Base-by-base conservation (phyloP, 495 filamentous ascomycete genomes). In the Aspergillus campestris region DNA sequence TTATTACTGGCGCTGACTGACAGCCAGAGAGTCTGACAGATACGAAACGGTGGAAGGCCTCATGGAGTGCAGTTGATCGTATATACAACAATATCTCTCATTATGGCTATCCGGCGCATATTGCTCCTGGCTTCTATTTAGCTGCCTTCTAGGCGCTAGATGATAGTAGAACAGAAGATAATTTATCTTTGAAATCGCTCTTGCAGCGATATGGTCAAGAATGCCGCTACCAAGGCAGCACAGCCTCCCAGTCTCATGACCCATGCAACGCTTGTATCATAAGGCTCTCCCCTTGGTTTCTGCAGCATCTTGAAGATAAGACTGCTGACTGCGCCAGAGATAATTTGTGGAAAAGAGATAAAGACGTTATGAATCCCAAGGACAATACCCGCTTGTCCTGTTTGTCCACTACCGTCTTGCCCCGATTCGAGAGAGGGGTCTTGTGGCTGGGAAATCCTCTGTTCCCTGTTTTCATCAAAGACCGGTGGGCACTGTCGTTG, bases 311-410 rank as follows among this genome's bases (percentile, higher is more conserved):
- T 76, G 68, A 95, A 95, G 45, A 95, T 84, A 38, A 81, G 71
- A 57, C 81, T 86, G 48, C 82, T 84, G 7, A 79, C 77, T n/a
- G 94, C 61, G 35, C 87, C 92, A 8, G 87, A 86, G 27, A 95
- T 74, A 40, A 94, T 85, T 60, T 95, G 88, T 8, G 88, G 88
- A 18, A 87, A 78, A 1, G 86, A 83, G 48, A 95, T 81, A 27
- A 87, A 81, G 64, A 95, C 87, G 61, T 95, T 95, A 66, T 95
- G 88, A 18, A 95, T 81, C 3, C 88, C 88, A 2, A 95, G 72
- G 31, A 94, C 80, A 15, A 94, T 83, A 12, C 88, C 88, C 1
- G 88, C 87, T 64, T 94, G 87, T 53, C 53, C 10, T 49, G 49
- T 18, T 43, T 51, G 18, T 49, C 33, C 24, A 49, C 40, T 6